Base-by-base conservation (phyloP, 208 protist species). In the Tritrichomonas foetus region DNA sequence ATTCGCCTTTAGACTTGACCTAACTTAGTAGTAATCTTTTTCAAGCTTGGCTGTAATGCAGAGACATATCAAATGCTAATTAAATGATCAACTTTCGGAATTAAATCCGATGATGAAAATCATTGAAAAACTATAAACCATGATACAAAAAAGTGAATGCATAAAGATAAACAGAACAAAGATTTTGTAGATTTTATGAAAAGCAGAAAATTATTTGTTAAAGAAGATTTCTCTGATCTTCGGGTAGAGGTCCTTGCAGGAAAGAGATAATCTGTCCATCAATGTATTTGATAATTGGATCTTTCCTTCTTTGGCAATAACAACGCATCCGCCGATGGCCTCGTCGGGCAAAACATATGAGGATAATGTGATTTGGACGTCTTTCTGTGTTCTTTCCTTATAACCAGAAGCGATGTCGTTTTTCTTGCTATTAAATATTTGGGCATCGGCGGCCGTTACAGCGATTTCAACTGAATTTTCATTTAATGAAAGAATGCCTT, bases 241-340 rank as follows among this genome's bases (percentile, higher is more conserved):
- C 57, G 78, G 78, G 57, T 89, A 89, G 1, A 89, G 30, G 30
- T 89, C 78, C 39, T 25, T 89, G 47, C 78, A 89, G 41, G 78
- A 25, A n/a, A 89, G 47, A 39, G 33, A 27, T 16, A 89, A 47
- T 8, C 78, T 25, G 41, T 89, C 78, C 41, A 33, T 57, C 1
- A 89, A 30, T 39, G 78, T 89, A 89, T 89, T 89, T 57, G 78
- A 89, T 11, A 25, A 53, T 36, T 89, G 78, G 30, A 89, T 22
- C 22, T 13, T 53, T 33, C 78, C 78, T 55, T 89, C 47, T n/a
- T 57, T 53, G 30, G 78, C 44, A 89, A 89, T 89, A 33, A 57
- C 14, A 57, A 89, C 78, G 47, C 33, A 25, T 53, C 78, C 78
- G 41, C 78, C 78, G 57, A 89, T 89, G 41, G n/a, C 33, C 33